Conservation (phyloP, 2,329 filamentous ascomycete genomes). For the Fusarium fracticaudum region DNA sequence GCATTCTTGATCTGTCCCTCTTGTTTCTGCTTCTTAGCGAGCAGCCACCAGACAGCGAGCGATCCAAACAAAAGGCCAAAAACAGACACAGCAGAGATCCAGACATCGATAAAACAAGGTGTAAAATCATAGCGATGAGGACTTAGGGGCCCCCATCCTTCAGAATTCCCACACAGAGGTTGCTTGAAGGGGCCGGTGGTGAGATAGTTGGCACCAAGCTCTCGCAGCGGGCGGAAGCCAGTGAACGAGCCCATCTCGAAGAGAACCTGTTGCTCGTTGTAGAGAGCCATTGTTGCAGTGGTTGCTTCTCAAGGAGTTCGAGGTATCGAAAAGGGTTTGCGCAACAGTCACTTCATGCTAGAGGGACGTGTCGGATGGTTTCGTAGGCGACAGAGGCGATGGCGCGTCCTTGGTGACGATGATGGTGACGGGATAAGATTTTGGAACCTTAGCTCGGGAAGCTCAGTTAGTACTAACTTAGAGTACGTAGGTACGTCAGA, state of each 20-base stretch:
- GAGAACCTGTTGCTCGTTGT: slow-evolving; percentile 57
- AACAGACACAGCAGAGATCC: slow-evolving; percentile 79
- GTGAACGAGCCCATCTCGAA: slow-evolving; percentile 69
- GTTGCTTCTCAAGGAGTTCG: slow-evolving; percentile 10
- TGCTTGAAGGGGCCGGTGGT: slow-evolving; percentile 65
- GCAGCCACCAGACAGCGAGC: slow-evolving; percentile 81
- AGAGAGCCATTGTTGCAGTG: slow-evolving; percentile 43
- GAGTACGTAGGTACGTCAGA: slow-evolving; percentile 15
- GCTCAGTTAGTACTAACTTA: slow-evolving; percentile 1
- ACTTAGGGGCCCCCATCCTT: slow-evolving; percentile 96
- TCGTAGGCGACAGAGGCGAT: slow-evolving; percentile 14
- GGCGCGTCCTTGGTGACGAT: slow-evolving; percentile 20
- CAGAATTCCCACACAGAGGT: slow-evolving; percentile 84
- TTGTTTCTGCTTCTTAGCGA: slow-evolving; percentile 71
- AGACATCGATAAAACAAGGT: slow-evolving; percentile 95
- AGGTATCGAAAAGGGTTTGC: slow-evolving; percentile 54
- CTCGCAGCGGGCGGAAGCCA: slow-evolving; percentile 61
- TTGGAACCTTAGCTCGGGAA: slow-evolving; percentile 22
- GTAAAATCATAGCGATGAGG: slow-evolving; percentile 91
- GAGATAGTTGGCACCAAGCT: slow-evolving; percentile 70
- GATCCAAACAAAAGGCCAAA: slow-evolving; percentile 83
- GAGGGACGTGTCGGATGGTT: slow-evolving; percentile 4
- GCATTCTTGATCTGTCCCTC: slow-evolving; percentile 80
- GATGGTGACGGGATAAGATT: slow-evolving; percentile 11
- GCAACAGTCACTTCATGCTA: slow-evolving; percentile 51